A percentile compares a stretch with the other conserved stretches of the same genome.
Conservation (phyloP, 495 filamentous ascomycete species). For the Aspergillus diversus region DNA sequence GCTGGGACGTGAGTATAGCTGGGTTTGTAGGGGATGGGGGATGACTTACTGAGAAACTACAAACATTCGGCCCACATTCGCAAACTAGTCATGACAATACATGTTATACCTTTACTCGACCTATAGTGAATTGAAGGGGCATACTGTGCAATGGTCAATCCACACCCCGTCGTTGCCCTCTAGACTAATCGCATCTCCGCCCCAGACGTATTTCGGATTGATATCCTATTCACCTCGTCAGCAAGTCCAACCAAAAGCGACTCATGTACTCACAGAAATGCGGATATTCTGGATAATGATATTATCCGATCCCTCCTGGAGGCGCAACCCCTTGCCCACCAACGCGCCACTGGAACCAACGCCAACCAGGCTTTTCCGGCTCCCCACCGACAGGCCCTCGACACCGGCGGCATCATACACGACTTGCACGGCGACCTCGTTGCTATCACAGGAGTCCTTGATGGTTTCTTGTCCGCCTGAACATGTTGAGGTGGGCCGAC, state of each 20-base stretch:
- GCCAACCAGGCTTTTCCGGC: conserved; percentile 6
- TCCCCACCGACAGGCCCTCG: conserved; percentile 1
- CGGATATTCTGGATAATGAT: conserved; percentile 15
- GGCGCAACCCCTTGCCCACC: conserved; percentile 12
- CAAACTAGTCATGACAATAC: too few species aligned
- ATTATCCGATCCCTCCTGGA: conserved; percentile 9
- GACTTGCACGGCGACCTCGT: not conserved
- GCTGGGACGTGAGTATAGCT: conserved; percentile 23
- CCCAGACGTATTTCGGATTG: conserved; percentile 16
- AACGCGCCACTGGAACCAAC: conserved; percentile 6
- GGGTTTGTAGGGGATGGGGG: conserved; percentile 10
- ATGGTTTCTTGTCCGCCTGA: not conserved
- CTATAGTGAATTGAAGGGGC: too few species aligned
- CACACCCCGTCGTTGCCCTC: conserved; percentile 10
- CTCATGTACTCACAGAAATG: not conserved
- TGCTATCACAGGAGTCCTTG: not conserved
- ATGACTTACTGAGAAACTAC: conserved; percentile 50
- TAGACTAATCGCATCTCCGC: conserved; percentile 13
- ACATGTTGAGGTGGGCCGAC: not conserved
- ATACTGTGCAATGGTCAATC: conserved; percentile 27
- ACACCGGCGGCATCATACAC: conserved; percentile 7
- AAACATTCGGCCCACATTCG: conserved; percentile 8
- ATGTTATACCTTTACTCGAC: too few species aligned
- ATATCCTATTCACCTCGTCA: conserved; percentile 1
- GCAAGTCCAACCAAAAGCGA: not conserved